Percentiles rank a stretch among this genome's conserved stretches.
These are phyloP conservation scores for Platismatia glauca DNA, from an alignment of 495 filamentous ascomycete genomes.

Conservation along the genomic window DNA sequence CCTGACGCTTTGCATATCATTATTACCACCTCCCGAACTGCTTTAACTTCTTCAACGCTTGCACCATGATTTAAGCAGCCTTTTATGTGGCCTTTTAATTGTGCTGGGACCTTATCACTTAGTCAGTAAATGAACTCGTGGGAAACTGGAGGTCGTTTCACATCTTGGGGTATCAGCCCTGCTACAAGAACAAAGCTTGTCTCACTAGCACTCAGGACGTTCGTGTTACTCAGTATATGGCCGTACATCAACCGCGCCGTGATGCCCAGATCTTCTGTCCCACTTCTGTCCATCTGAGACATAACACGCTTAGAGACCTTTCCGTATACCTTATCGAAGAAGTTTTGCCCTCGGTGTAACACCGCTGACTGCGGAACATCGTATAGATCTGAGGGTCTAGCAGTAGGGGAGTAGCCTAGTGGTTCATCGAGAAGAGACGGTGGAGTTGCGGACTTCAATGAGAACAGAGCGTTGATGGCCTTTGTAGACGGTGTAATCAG, in stretches of 20 bases:
- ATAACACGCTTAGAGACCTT: conserved; percentile 44
- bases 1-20: conserved; percentile 40
- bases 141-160: conserved; percentile 21
- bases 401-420: conserved; percentile 33
- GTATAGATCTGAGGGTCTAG: conserved; percentile 31
- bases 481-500: conserved; percentile 22
- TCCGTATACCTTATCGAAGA: conserved; percentile 47
- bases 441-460: conserved; percentile 41
- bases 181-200: conserved; percentile 48
- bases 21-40: conserved; percentile 42
- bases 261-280: conserved; percentile 46
- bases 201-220: conserved; percentile 37
- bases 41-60: conserved; percentile 42
- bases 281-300: conserved; percentile 43
- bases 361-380: conserved; percentile 32
- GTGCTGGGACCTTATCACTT: conserved; percentile 39
- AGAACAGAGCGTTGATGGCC: conserved; percentile 45
- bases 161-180: conserved; percentile 48
- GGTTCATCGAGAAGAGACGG: conserved; percentile 39
- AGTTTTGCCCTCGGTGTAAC: conserved; percentile 38
- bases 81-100: conserved; percentile 47
- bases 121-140: conserved; percentile 1
- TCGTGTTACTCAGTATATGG: conserved; percentile 42
- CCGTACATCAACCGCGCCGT: conserved; percentile 45
- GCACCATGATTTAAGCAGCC: conserved; percentile 47